Evolutionary conservation across 139 green algal genomes (phyloP).

Genomic region (Asterochloris erici): DNA sequence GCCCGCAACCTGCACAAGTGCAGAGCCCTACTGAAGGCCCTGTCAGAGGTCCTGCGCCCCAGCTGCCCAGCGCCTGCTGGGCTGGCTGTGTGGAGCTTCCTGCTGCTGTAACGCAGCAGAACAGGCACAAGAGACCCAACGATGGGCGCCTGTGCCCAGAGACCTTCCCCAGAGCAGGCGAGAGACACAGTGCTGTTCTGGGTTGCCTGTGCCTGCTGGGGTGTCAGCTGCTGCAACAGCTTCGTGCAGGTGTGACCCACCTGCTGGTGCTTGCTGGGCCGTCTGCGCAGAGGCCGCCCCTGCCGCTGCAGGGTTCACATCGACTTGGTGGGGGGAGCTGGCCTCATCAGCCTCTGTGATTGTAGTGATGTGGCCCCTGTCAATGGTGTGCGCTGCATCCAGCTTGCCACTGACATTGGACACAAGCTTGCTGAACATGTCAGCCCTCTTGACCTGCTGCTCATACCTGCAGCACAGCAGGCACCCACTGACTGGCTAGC

Average conservation of each 20-base stretch:
- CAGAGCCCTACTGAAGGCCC: too few relatives aligned
- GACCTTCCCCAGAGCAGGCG: neutral
- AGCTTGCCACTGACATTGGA: neutral
- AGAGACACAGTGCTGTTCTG: neutral
- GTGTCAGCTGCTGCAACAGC: neutral
- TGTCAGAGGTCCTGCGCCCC: neutral
- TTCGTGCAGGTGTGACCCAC: neutral
- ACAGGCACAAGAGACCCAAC: neutral
- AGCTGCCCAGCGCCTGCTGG: neutral
- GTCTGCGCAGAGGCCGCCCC: neutral
- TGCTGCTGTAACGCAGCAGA: neutral
- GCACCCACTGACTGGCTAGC: too few relatives aligned
- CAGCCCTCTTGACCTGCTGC: neutral
- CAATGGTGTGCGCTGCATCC: neutral
- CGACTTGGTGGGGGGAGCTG: neutral
- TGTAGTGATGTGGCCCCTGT: constrained; percentile 14
- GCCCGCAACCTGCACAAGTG: neutral
- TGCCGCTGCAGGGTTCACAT: neutral
- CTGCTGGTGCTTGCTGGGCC: neutral
- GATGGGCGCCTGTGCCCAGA: neutral
- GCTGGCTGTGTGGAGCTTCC: neutral
- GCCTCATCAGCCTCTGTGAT: constrained; percentile 8
- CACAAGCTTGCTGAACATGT: neutral
- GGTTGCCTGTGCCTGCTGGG: neutral
- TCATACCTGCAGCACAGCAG: constrained; percentile 4